Conservation (phyloP, 176 grass and related monocot species). For the Oryza australiensis region DNA sequence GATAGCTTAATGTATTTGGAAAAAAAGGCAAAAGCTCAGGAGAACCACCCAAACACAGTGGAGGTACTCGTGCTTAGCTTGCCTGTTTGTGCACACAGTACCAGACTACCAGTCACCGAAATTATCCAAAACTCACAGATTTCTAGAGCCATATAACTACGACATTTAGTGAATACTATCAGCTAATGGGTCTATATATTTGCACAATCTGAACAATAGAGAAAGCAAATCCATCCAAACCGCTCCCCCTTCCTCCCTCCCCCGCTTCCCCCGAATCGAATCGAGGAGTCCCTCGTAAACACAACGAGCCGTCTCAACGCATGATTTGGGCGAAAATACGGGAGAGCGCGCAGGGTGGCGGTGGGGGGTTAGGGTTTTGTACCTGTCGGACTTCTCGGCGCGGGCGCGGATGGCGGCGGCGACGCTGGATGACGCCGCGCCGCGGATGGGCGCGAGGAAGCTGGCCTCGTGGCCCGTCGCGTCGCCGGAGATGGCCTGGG, state of each 20-base stretch:
- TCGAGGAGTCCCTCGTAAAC: neutral
- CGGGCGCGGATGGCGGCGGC: slow-evolving; percentile 50
- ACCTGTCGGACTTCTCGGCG: slow-evolving; percentile 73
- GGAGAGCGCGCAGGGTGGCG: neutral
- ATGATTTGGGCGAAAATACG: neutral
- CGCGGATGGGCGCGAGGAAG: slow-evolving; percentile 63
- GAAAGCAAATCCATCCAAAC: neutral
- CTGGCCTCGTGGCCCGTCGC: slow-evolving; percentile 23
- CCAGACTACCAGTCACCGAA: neutral
- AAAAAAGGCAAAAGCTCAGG: neutral
- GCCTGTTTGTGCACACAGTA: neutral
- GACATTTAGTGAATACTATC: slow-evolving; percentile 1
- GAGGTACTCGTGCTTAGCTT: neutral
- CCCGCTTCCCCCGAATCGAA: neutral
- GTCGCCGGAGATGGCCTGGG: slow-evolving; percentile 8
- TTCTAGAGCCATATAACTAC: neutral
- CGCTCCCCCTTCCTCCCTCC: neutral
- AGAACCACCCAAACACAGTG: neutral
- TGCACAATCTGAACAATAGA: neutral
- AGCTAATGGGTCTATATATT: neutral
- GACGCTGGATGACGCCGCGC: slow-evolving; percentile 50
- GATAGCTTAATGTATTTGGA: neutral
- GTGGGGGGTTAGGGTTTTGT: neutral
- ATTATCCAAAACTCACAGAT: neutral
- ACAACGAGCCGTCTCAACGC: neutral